Percentiles rank a stretch among this genome's conserved stretches.
phyloP scores from a whole-genome alignment of 2,329 filamentous ascomycete genomes.

The Trematosphaeria pertusa region DNA sequence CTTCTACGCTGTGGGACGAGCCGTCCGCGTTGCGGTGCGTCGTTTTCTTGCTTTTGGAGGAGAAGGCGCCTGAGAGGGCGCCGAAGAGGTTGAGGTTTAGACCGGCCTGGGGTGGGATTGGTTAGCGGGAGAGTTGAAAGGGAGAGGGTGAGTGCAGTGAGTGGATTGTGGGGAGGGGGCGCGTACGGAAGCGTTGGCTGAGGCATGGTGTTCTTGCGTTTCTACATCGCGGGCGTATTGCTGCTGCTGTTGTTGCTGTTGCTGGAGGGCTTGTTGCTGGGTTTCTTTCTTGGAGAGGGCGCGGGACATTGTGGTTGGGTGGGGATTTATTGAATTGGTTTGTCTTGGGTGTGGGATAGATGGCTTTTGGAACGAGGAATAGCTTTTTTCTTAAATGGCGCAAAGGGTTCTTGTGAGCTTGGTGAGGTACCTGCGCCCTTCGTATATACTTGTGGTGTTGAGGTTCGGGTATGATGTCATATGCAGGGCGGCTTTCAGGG shows the following conservation, averaged over 20 bases:
- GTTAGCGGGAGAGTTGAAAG: not conserved
- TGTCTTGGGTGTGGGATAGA: not conserved
- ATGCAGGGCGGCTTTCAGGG: constrained; percentile 1
- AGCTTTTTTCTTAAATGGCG: not conserved
- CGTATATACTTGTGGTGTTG: constrained; percentile 16
- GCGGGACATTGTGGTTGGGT: constrained; percentile 23
- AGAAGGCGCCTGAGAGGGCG: constrained; percentile 42
- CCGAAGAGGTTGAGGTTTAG: constrained; percentile 47
- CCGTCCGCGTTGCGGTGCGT: constrained; percentile 39
- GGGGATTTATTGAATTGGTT: not conserved
- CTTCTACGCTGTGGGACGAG: constrained; percentile 26
- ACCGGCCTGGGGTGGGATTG: constrained; percentile 29
- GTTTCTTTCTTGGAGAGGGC: constrained; percentile 33
- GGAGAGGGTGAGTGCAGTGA: constrained; percentile 1
- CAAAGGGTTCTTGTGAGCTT: not conserved
- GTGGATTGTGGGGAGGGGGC: not conserved
- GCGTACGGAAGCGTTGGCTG: constrained; percentile 40
- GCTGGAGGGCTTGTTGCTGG: constrained; percentile 29
- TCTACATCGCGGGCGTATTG: constrained; percentile 30
- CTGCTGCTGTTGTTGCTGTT: constrained; percentile 22
- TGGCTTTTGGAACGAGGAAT: not conserved
- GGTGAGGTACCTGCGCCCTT: constrained; percentile 2
- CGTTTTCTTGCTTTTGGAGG: constrained; percentile 38
- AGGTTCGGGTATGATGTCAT: constrained; percentile 28
- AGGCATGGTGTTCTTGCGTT: constrained; percentile 38